Evolutionary conservation across 345 rosid species (phyloP), one percentile per base, ranked within the genome.

Genomic region (Rubroshorea leprosula): DNA sequence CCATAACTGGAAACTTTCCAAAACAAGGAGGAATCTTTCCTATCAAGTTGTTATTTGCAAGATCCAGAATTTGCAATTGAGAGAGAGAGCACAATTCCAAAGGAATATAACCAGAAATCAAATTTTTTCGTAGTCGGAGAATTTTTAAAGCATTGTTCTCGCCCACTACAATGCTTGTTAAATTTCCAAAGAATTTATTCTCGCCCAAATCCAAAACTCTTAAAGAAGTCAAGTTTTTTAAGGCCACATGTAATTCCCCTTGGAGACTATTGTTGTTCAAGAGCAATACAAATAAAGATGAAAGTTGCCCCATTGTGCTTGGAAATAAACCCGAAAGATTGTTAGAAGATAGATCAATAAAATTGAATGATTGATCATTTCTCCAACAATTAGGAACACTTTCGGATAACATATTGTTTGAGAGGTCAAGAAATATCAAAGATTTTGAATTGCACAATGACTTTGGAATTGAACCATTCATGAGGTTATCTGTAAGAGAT

Each of bases 251-350:
- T n/a, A 54, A 23, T 16, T 54, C 49, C 16, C 58, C 69, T 0
- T 7, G 17, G 24, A 70, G 45, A 11, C 17, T 43, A 46, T 70
- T 64, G 26, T 65, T 64, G 38, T 39, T 5, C 43, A 59, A 60
- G 52, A 15, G 20, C 61, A 63, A 29, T 17, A 5, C 17, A 29
- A 18, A 5, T 2, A 64, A 43, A 11, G 0, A 18, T 7, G 5
- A 4, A 19, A 48, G 26, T 5, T 47, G 58, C 13, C 64, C 60
- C 0, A 58, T 39, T 0, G 60, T 46, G 20, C 20, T 12, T 13
- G 73, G 58, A n/a, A 64, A 23, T 19, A 31, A 6, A 15, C 61
- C 65, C 11, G 65, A 64, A 7, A 69, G n/a, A n/a, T n/a, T n/a
- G n/a, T n/a, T n/a, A n/a, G n/a, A n/a, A n/a, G n/a, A n/a, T n/a